These are phyloP conservation scores for Gamarada debralockiae DNA, from an alignment of 495 filamentous ascomycete species.

Conservation along the genomic window DNA sequence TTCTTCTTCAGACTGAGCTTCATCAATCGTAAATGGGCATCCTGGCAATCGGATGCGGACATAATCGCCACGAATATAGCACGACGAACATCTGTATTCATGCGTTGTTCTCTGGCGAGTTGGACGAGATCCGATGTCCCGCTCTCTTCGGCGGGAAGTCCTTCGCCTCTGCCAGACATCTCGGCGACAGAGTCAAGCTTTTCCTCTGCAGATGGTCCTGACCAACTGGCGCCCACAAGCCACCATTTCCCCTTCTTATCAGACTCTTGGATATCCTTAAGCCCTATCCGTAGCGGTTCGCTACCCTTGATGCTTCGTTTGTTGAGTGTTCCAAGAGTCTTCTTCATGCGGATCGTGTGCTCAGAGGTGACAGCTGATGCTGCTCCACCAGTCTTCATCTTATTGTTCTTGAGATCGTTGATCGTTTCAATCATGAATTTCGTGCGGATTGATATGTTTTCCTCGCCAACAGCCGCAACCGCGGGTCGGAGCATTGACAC, in stretches of 20 bases:
- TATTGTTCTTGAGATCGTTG: constrained; percentile 91
- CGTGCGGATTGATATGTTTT: constrained; percentile 77
- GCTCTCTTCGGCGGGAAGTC: constrained; percentile 36
- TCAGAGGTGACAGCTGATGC: constrained; percentile 64
- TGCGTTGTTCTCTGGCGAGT: constrained; percentile 77
- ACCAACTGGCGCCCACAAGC: constrained; percentile 91
- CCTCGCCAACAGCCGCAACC: constrained; percentile 60
- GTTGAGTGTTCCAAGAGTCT: constrained; percentile 71
- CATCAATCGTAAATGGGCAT: constrained; percentile 71
- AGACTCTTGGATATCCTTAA: constrained; percentile 74
- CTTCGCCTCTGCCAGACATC: constrained; percentile 21
- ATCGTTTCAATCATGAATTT: constrained; percentile 99
- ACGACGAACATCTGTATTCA: constrained; percentile 92
- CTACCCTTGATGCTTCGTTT: constrained; percentile 61
- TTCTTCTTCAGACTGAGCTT: constrained; percentile 82
- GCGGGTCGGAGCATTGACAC: constrained; percentile 73
- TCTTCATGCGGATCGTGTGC: constrained; percentile 81
- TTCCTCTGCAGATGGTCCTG: constrained; percentile 36
- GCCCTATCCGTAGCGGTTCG: constrained; percentile 76
- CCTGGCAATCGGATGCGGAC: constrained; percentile 80
- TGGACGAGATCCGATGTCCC: constrained; percentile 56
- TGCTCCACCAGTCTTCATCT: constrained; percentile 65
- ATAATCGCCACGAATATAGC: constrained; percentile 90
- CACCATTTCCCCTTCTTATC: constrained; percentile 96
- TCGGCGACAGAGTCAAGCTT: constrained; percentile 24